Conservation (phyloP, 306 rosid genomes). For the Vicia villosa region DNA sequence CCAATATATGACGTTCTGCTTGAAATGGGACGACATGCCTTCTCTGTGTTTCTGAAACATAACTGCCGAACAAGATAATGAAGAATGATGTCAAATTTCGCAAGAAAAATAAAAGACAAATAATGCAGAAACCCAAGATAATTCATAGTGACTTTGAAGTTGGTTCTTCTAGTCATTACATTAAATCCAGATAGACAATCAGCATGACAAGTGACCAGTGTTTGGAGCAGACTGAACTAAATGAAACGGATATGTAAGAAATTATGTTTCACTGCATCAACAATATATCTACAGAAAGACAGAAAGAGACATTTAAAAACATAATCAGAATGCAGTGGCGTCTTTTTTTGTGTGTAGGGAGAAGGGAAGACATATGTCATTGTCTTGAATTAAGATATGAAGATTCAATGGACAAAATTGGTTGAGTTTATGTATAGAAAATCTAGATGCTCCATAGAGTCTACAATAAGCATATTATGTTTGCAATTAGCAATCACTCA, state of each 20-base stretch:
- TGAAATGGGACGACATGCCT: slow-evolving; percentile 75
- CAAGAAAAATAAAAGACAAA: slow-evolving; percentile 22
- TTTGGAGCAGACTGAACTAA: background rate
- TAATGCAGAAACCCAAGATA: slow-evolving; percentile 21
- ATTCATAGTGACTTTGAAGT: slow-evolving; percentile 4
- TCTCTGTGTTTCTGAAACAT: slow-evolving; percentile 90
- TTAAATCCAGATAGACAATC: slow-evolving; percentile 17
- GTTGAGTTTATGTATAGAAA: slow-evolving; percentile 25
- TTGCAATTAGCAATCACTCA: slow-evolving; percentile 13
- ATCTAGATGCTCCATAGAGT: slow-evolving; percentile 28
- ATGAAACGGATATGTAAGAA: slow-evolving; percentile 7
- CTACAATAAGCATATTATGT: slow-evolving; percentile 23
- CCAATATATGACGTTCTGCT: slow-evolving; percentile 92
- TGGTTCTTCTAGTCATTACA: slow-evolving; percentile 1
- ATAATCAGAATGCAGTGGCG: slow-evolving; percentile 2
- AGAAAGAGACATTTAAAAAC: background rate
- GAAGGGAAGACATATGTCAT: background rate
- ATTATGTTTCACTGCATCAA: slow-evolving; percentile 13
- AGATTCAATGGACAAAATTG: slow-evolving; percentile 20
- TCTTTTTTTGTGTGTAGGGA: background rate
- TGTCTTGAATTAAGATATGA: background rate
- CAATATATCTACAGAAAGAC: slow-evolving; percentile 12
- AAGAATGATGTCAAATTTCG: slow-evolving; percentile 17
- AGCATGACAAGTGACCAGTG: background rate
- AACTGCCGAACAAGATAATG: slow-evolving; percentile 59